Base-by-base conservation (phyloP, 2,329 filamentous ascomycete genomes). In the Xylaria sp. region DNA sequence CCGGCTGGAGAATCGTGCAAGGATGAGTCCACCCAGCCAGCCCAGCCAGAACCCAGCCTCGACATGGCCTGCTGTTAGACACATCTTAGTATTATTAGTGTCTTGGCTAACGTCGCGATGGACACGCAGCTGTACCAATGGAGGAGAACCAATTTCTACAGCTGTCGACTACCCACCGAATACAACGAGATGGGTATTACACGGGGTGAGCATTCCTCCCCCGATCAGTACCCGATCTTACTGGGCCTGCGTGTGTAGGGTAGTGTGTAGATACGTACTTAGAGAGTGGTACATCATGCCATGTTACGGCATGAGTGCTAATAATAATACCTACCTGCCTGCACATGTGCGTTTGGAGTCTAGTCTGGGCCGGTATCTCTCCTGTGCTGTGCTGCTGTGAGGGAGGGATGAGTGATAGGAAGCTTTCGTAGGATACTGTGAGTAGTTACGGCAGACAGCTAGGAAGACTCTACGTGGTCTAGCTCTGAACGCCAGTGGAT, bases 1-100 rank as follows among this genome's bases (percentile, higher is more conserved):
- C 62, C 58, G 61, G 64, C 58, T 58, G 40, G 47, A 48, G 51
- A 64, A 59, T 47, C 46, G 63, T 40, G 25, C 51, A 53, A 54
- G 58, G 61, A 17, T 41, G 43, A 53, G 48, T 49, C 60, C 41
- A 63, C 58, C 51, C 47, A n/a, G n/a, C n/a, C n/a, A 46, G 51
- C 25, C 51, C 37, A 17, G 25, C 51, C 44, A 7, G n/a, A n/a
- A n/a, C n/a, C n/a, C n/a, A 46, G 51, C 25, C 51, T 41, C 23
- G 25, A 54, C 44, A 7, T 58, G 35, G 51, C 53, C 56, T 47
- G 56, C 53, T 53, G 46, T 38, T 48, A 54, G 41, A 54, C 27
- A 35, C 41, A 44, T 58, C 41, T 47, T 47, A 51, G 46, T 61
- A 54, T 56, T 41, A 53, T 57, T 61, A 58, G 54, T 41, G 29